Evolutionary conservation across 2,329 filamentous ascomycete species (phyloP), one percentile per base, ranked within the genome.

Genomic region (Trichoderma hamatum): DNA sequence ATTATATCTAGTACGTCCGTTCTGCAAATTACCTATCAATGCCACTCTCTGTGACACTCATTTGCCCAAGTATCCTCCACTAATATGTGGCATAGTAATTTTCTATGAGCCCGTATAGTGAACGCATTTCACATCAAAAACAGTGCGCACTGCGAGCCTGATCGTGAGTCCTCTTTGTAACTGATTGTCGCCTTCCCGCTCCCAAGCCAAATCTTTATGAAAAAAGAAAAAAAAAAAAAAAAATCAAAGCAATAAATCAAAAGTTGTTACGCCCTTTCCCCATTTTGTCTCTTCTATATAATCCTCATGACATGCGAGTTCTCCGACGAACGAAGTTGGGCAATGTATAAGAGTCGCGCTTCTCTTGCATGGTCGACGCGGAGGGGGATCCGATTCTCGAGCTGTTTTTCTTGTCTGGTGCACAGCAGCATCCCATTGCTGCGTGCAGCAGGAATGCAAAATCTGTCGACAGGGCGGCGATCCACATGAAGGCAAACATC

Each of bases 401-500:
- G 19, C n/a, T 58, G 30, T 7, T 61, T 24, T 46, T 68, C 65
- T 60, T 60, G 2, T 68, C 30, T 0, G 80, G 79, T 51, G 73
- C 77, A 75, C 90, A 92, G 78, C 92, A 96, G 79, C 93, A 97
- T 74, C 90, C 92, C 78, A 95, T 85, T 36, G 90, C 88, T 32
- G 91, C 82, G 78, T 96, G 92, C 24, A 96, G 82, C 36, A 91
- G 77, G 74, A 92, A 94, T 0, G 90, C 90, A 24, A 94, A 75
- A 5, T 93, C 80, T 1, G 88, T 86, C 70, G 90, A 87, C 0
- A 84, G 87, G 0, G 89, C 86, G 0, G 90, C 92, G 32, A 93
- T 86, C 94, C 95, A 98, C 90, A 97, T 95, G 76, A 97, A 96
- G 0, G 82, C 91, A 75, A 97, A 87, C 91, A 97, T 94, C 72